A percentile compares a stretch with the other conserved stretches of the same genome.
phyloP scores from a whole-genome alignment of 176 grass and related monocot genomes.

The Elaeis guineensis region DNA sequence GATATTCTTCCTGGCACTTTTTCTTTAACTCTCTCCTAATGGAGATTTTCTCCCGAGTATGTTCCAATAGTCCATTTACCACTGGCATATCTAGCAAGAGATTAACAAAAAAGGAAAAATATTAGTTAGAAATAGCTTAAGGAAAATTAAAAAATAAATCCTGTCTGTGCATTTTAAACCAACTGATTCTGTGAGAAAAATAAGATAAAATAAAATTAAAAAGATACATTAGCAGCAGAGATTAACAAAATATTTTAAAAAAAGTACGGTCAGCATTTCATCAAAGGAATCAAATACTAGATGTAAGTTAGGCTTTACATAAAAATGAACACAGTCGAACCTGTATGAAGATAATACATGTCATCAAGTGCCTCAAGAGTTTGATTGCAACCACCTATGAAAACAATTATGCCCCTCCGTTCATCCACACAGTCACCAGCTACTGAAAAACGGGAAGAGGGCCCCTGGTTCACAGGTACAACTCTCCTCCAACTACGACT shows the following conservation, averaged over 20 bases:
- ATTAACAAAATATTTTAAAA: too few species aligned
- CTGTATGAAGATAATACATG: conserved; percentile 35
- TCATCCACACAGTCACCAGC: conserved; percentile 31
- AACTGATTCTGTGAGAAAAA: background rate
- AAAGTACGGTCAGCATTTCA: background rate
- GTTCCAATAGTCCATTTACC: conserved; percentile 4
- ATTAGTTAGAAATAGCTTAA: background rate
- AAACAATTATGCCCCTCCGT: conserved; percentile 16
- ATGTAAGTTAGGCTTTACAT: background rate
- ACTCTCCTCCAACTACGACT: conserved; percentile 15
- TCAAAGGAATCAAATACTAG: background rate
- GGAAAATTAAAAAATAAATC: too few species aligned
- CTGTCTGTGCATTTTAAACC: background rate
- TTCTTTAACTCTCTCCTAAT: conserved; percentile 26
- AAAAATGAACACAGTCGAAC: conserved; percentile 12
- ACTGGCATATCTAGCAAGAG: conserved; percentile 11
- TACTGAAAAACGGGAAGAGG: conserved; percentile 23
- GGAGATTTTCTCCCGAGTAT: conserved; percentile 10
- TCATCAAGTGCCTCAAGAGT: conserved; percentile 32
- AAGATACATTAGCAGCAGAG: too few species aligned
- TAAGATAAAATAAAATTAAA: too few species aligned
- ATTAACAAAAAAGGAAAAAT: conserved; percentile 2
- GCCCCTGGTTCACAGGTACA: conserved; percentile 17
- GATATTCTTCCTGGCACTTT: conserved; percentile 6
- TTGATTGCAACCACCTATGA: conserved; percentile 29